A percentile compares a stretch with the other conserved stretches of the same genome.
Conservation (phyloP, 805 yeast genomes). For the Zygotorulaspora florentina region DNA sequence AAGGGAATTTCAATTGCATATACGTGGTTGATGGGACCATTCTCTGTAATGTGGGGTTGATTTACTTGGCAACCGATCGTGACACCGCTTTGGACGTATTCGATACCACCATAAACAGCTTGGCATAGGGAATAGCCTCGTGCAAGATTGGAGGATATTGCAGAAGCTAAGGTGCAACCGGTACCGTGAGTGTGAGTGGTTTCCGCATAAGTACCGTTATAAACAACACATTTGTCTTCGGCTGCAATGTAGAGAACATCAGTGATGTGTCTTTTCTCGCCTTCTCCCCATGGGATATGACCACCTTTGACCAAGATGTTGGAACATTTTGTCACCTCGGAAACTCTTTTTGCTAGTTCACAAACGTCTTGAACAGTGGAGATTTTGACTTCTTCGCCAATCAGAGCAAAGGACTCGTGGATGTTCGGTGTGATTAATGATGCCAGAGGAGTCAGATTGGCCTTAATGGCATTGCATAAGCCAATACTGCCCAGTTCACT, state of each 20-base stretch:
- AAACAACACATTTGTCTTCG: slow-evolving; percentile 38
- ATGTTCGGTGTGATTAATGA: slow-evolving; percentile 71
- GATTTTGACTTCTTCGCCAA: slow-evolving; percentile 30
- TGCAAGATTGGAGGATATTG: slow-evolving; percentile 74
- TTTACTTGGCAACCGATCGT: slow-evolving; percentile 38
- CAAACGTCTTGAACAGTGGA: slow-evolving; percentile 40
- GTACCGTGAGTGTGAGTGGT: slow-evolving; percentile 77
- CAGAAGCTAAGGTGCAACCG: slow-evolving; percentile 81
- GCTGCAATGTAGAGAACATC: slow-evolving; percentile 52
- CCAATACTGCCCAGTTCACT: slow-evolving; percentile 45
- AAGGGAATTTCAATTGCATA: slow-evolving; percentile 37
- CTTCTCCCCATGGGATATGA: slow-evolving; percentile 49
- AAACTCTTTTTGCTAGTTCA: slow-evolving; percentile 39
- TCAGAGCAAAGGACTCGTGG: slow-evolving; percentile 52
- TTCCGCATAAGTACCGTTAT: slow-evolving; percentile 42
- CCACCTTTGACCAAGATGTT: slow-evolving; percentile 78
- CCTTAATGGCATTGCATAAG: slow-evolving; percentile 39
- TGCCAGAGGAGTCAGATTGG: slow-evolving; percentile 49
- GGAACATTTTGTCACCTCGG: slow-evolving; percentile 39
- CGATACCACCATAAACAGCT: slow-evolving; percentile 54
- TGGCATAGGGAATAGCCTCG: slow-evolving; percentile 42
- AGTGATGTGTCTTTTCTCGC: slow-evolving; percentile 37
- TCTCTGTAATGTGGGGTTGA: slow-evolving; percentile 41
- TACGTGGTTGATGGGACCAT: slow-evolving; percentile 76
- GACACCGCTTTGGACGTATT: slow-evolving; percentile 65